Percentiles rank a stretch among this genome's conserved stretches.
Evolutionary conservation across 768 basidiomycete genomes (phyloP).

Genomic region (Dacryopinax spathularia): DNA sequence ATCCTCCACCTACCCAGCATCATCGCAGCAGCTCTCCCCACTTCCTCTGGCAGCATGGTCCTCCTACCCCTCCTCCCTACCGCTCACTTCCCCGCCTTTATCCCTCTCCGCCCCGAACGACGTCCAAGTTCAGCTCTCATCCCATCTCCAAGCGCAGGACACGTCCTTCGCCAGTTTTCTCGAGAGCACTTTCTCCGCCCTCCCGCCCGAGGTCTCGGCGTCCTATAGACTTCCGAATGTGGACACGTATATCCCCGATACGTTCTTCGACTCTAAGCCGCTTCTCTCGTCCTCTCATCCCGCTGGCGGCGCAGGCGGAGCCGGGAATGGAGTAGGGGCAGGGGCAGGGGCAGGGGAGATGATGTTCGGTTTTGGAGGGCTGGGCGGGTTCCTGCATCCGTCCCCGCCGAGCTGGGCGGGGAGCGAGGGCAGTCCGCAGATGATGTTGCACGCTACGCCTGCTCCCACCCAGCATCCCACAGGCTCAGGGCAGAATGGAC

Average conservation of each 20-base stretch:
- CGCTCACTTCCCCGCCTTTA: not conserved
- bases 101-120: not conserved
- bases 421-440: not conserved
- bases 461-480: conserved; percentile 6
- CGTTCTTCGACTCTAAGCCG: not conserved
- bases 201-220: not conserved
- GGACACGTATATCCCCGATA: not conserved
- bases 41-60: too few relatives aligned
- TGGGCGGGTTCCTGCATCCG: not conserved
- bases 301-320: not conserved
- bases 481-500: too few relatives aligned
- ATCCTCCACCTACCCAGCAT: too few relatives aligned
- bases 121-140: not conserved
- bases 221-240: not conserved
- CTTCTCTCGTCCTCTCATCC: not conserved
- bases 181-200: not conserved
- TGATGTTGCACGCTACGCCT: not conserved
- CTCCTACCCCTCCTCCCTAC: too few relatives aligned
- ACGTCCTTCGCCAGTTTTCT: not conserved
- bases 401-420: not conserved
- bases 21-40: too few relatives aligned
- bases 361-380: not conserved
- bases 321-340: not conserved
- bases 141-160: not conserved
- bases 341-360: not conserved